A percentile compares a stretch with the other conserved stretches of the same genome.
These are phyloP conservation scores for Ophiocordyceps unilateralis DNA, from an alignment of 2,329 filamentous ascomycete genomes.

Conservation along the genomic window DNA sequence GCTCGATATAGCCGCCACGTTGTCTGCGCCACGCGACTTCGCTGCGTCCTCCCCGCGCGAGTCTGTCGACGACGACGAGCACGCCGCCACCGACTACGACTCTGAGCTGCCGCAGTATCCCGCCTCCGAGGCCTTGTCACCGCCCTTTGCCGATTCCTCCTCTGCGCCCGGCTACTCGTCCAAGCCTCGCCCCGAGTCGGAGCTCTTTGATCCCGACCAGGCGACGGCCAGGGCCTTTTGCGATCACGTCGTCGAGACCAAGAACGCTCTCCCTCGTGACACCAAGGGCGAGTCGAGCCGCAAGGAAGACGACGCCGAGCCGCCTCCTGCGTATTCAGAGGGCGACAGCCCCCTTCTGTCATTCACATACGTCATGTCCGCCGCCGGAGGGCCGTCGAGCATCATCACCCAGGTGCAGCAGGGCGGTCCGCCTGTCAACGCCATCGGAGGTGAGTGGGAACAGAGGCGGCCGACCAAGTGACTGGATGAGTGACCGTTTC, in stretches of 20 bases:
- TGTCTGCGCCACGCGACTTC: background rate
- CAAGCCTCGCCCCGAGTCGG: conserved; percentile 19
- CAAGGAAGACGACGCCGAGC: conserved; percentile 74
- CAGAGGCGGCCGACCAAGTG: background rate
- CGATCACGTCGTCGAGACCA: conserved; percentile 53
- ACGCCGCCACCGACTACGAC: conserved; percentile 5
- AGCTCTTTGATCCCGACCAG: conserved; percentile 19
- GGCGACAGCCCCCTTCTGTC: conserved; percentile 80
- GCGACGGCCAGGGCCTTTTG: conserved; percentile 22
- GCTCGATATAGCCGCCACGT: background rate
- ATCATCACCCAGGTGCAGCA: conserved; percentile 99
- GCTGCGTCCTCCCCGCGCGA: no score
- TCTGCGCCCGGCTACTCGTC: conserved; percentile 37
- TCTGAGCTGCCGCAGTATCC: conserved; percentile 39
- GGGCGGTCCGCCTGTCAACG: conserved; percentile 74
- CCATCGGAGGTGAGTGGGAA: conserved; percentile 53
- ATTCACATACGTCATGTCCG: conserved; percentile 95
- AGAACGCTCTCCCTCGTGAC: conserved; percentile 67
- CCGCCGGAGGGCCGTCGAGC: conserved; percentile 89
- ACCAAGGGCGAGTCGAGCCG: conserved; percentile 58
- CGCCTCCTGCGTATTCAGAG: conserved; percentile 91
- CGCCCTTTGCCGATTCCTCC: conserved; percentile 14
- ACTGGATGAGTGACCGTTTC: background rate
- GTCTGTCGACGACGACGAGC: conserved; percentile 5
- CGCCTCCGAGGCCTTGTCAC: conserved; percentile 34